A percentile compares a stretch with the other conserved stretches of the same genome.
phyloP scores from a whole-genome alignment of 2,329 filamentous ascomycete species.

The Microdochium trichocladiopsis region DNA sequence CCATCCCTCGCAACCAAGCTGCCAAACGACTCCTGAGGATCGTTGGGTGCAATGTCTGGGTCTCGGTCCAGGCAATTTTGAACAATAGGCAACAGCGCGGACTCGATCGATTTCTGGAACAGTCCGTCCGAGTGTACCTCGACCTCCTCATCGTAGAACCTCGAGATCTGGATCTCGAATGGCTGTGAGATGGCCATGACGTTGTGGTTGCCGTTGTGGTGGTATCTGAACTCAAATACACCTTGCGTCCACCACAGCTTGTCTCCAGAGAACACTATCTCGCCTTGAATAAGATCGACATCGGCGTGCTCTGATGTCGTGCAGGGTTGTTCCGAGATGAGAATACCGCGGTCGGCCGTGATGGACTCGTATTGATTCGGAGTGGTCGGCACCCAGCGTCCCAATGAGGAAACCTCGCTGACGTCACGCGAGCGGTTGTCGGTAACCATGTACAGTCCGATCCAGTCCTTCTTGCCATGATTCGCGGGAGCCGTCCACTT shows the following conservation, averaged over 20 bases:
- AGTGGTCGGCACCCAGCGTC: constrained; percentile 82
- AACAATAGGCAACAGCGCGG: constrained; percentile 72
- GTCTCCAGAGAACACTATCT: constrained; percentile 83
- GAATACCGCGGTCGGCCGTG: constrained; percentile 68
- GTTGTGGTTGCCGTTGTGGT: constrained; percentile 86
- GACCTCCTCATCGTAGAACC: constrained; percentile 71
- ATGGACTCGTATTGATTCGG: constrained; percentile 68
- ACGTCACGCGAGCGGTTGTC: constrained; percentile 83
- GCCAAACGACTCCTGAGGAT: constrained; percentile 76
- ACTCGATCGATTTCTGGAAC: constrained; percentile 65
- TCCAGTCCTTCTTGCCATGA: constrained; percentile 89
- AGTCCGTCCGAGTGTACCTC: constrained; percentile 51
- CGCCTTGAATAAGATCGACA: constrained; percentile 61
- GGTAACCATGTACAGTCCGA: constrained; percentile 91
- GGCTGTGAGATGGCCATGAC: constrained; percentile 92
- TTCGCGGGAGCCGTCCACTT: constrained; percentile 84
- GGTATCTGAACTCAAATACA: constrained; percentile 94
- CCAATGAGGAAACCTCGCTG: constrained; percentile 77
- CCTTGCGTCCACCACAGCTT: constrained; percentile 97
- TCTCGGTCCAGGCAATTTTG: constrained; percentile 91
- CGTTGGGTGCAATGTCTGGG: constrained; percentile 79
- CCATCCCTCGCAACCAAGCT: constrained; percentile 76
- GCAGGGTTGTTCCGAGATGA: constrained; percentile 58
- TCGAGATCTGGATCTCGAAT: constrained; percentile 80
- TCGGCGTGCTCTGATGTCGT: constrained; percentile 43